These are phyloP conservation scores for Phytophthora sansomeana DNA, from an alignment of 352 stramenopile species.

Conservation along the genomic window DNA sequence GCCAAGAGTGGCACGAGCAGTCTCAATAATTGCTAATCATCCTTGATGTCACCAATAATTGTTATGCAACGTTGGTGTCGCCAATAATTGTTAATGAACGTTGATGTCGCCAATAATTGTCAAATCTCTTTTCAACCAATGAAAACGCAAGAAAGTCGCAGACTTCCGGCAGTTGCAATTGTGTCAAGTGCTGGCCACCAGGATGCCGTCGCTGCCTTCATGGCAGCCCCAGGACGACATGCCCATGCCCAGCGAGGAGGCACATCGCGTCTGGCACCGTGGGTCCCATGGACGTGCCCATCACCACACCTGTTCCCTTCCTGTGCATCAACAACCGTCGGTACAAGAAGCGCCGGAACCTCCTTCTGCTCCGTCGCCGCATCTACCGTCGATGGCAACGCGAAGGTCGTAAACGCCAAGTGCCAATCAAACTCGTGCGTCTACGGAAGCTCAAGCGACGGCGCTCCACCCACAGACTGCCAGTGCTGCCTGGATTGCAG, in stretches of 20 bases:
- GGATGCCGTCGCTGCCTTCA: background rate
- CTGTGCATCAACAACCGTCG: constrained; percentile 8
- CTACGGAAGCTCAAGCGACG: constrained; percentile 16
- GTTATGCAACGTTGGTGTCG: background rate
- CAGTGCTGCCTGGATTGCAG: constrained; percentile 3
- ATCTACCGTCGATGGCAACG: background rate
- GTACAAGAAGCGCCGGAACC: background rate
- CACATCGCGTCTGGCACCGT: constrained; percentile 14
- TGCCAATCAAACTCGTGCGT: background rate
- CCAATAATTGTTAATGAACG: background rate
- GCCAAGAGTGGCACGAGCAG: constrained; percentile 4
- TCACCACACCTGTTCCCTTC: constrained; percentile 10
- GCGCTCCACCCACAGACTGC: constrained; percentile 24
- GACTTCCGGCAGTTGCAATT: background rate
- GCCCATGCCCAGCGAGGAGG: constrained; percentile 1
- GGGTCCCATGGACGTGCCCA: constrained; percentile 21
- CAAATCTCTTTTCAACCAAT: background rate
- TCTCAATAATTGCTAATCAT: background rate
- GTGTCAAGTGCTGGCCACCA: constrained; percentile 14
- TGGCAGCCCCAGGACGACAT: constrained; percentile 9
- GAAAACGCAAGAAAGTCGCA: constrained; percentile 16
- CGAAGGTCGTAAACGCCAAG: constrained; percentile 4
- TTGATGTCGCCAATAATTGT: background rate
- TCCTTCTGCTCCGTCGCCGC: background rate
- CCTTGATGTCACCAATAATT: constrained; percentile 11